phyloP scores from a whole-genome alignment of 2,329 filamentous ascomycete genomes.

The Mycosphaerella sp. region DNA sequence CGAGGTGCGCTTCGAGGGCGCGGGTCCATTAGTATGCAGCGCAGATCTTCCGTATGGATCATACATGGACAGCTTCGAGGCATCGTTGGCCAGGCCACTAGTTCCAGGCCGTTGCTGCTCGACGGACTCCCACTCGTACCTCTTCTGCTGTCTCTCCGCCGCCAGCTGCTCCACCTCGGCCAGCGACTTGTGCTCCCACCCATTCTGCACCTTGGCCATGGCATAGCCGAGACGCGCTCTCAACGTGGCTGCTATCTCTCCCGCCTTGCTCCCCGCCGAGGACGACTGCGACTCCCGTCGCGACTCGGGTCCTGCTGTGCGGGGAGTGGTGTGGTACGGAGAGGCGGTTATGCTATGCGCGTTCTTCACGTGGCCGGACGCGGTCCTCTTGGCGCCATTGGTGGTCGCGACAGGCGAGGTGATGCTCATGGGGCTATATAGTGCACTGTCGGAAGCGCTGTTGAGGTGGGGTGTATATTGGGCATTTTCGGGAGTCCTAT shows the following conservation, averaged over 20 bases:
- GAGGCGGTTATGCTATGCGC: constrained; percentile 36
- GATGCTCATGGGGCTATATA: constrained; percentile 38
- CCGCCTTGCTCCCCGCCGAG: constrained; percentile 59
- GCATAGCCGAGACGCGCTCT: constrained; percentile 83
- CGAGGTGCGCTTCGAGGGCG: constrained; percentile 31
- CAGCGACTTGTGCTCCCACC: constrained; percentile 73
- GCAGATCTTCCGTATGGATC: constrained; percentile 20
- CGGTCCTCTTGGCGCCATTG: constrained; percentile 64
- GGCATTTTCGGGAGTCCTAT: constrained; percentile 16
- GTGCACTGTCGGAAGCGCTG: constrained; percentile 17
- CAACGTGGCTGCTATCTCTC: constrained; percentile 77
- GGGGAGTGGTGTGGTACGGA: constrained; percentile 25
- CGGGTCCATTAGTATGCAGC: constrained; percentile 19
- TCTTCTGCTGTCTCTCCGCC: constrained; percentile 51
- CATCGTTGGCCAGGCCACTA: constrained; percentile 26
- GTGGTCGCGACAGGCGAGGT: constrained; percentile 36
- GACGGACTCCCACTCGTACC: constrained; percentile 25
- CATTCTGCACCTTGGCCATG: constrained; percentile 86
- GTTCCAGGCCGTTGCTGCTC: constrained; percentile 27
- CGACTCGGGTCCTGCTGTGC: constrained; percentile 40
- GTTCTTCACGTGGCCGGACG: constrained; percentile 67
- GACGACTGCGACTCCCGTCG: constrained; percentile 65
- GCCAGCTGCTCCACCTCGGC: constrained; percentile 70
- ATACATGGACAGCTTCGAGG: constrained; percentile 26
- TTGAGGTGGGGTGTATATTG: constrained; percentile 17